Percentiles rank a stretch among this genome's conserved stretches.
These are phyloP conservation scores for Colletotrichum tabaci DNA, from an alignment of 2,329 filamentous ascomycete genomes.

Conservation along the genomic window DNA sequence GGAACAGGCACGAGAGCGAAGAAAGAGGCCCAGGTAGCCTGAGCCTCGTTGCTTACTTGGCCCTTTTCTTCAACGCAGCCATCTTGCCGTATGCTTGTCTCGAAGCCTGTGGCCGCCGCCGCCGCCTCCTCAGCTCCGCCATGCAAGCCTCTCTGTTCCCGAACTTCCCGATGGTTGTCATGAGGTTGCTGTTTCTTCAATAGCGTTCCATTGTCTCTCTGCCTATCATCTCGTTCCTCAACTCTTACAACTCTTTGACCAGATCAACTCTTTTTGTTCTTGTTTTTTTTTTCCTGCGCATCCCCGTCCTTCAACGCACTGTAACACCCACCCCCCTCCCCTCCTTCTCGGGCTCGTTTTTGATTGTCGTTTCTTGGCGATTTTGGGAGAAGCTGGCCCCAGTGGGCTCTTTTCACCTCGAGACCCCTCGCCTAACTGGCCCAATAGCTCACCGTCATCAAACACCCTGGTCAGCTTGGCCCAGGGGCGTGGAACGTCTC, in stretches of 20 bases:
- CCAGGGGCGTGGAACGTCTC: background rate
- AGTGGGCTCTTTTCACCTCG: background rate
- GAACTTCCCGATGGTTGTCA: background rate
- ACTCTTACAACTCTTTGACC: background rate
- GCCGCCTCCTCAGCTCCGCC: slow-evolving; percentile 6
- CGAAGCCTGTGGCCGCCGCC: background rate
- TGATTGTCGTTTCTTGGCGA: slow-evolving; percentile 22
- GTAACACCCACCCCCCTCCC: background rate
- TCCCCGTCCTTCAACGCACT: background rate
- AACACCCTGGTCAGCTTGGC: slow-evolving; percentile 1
- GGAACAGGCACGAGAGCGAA: slow-evolving; percentile 1
- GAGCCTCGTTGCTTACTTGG: background rate
- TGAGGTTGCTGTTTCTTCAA: background rate
- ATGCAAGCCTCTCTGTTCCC: background rate
- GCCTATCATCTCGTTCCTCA: background rate
- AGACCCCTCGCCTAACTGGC: slow-evolving; percentile 13
- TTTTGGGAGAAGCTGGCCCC: background rate
- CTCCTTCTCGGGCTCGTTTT: background rate
- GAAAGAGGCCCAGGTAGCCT: background rate
- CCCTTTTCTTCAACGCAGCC: background rate
- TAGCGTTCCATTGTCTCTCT: background rate
- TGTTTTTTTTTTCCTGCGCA: background rate
- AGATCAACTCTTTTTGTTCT: background rate
- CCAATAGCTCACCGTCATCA: slow-evolving; percentile 2
- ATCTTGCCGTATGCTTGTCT: background rate